These are phyloP conservation scores for Naganishia albida DNA, from an alignment of 1,284 basidiomycete species.

Conservation along the genomic window DNA sequence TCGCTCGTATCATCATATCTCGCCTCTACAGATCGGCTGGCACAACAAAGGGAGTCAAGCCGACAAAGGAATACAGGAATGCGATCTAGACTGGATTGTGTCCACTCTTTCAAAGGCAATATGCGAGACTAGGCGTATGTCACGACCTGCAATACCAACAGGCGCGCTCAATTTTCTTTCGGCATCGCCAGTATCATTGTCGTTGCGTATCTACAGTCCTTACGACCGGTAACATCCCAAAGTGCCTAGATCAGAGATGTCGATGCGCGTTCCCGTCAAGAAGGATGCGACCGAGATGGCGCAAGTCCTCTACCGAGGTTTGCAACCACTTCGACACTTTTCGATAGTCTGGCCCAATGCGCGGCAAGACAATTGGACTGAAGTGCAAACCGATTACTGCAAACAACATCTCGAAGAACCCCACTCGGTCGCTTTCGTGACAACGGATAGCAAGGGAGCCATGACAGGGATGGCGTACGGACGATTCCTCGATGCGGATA, in stretches of 20 bases:
- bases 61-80: too few relatives aligned
- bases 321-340: not conserved
- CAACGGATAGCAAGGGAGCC: not conserved
- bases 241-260: not conserved
- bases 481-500: not conserved
- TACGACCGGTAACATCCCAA: too few relatives aligned
- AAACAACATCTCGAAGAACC: not conserved
- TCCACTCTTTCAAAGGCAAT: too few relatives aligned
- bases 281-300: not conserved
- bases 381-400: not conserved
- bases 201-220: too few relatives aligned
- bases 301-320: not conserved
- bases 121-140: too few relatives aligned
- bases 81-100: too few relatives aligned
- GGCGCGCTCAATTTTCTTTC: too few relatives aligned
- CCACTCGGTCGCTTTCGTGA: constrained; percentile 6
- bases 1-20: too few relatives aligned
- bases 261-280: not conserved
- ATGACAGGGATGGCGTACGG: constrained; percentile 8
- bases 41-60: too few relatives aligned
- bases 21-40: too few relatives aligned
- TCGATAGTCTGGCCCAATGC: not conserved
- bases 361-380: constrained; percentile 1
- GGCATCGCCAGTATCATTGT: too few relatives aligned
- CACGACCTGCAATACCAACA: too few relatives aligned